Percentiles rank a stretch among this genome's conserved stretches.
Conservation (phyloP, 2,329 filamentous ascomycete species). For the Fusarium buxicola region DNA sequence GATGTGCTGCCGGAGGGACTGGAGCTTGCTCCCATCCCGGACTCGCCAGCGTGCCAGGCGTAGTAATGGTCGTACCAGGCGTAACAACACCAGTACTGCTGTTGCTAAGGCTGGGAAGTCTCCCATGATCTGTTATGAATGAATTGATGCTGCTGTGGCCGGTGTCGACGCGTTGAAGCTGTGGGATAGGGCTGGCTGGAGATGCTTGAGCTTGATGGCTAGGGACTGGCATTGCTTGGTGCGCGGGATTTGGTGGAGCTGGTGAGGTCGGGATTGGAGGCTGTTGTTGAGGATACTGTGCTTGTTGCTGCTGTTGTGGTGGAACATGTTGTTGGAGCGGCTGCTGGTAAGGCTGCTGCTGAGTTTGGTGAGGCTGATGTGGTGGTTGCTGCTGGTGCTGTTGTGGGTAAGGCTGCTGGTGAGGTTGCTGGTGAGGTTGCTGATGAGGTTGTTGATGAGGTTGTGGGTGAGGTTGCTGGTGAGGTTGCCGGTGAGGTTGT, state of each 20-base stretch:
- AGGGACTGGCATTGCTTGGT: conserved; percentile 7
- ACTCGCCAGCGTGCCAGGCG: conserved; percentile 13
- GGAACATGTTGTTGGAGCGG: conserved; percentile 11
- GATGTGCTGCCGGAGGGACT: conserved; percentile 5
- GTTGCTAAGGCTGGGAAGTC: conserved; percentile 23
- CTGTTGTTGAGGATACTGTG: conserved; percentile 13
- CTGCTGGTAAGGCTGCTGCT: neutral
- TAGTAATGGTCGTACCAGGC: conserved; percentile 15
- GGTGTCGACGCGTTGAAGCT: conserved; percentile 9
- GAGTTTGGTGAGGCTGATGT: neutral
- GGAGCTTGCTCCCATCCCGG: conserved; percentile 18
- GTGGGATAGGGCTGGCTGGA: conserved; percentile 5
- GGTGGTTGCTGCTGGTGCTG: neutral
- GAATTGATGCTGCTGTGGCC: conserved; percentile 13
- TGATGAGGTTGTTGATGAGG: conserved; percentile 3
- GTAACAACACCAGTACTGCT: conserved; percentile 24
- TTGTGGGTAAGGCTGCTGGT: neutral
- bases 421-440: neutral
- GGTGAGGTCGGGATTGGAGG: conserved; percentile 5
- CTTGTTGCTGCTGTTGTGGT: neutral
- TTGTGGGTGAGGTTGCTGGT: neutral
- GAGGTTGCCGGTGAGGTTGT: neutral
- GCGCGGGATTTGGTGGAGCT: conserved; percentile 7
- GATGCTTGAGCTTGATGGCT: conserved; percentile 3
- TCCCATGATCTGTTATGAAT: conserved; percentile 11